Evolutionary conservation across 2,329 filamentous ascomycete species (phyloP), one percentile per base, ranked within the genome.

Genomic region (Helotiales sp.): DNA sequence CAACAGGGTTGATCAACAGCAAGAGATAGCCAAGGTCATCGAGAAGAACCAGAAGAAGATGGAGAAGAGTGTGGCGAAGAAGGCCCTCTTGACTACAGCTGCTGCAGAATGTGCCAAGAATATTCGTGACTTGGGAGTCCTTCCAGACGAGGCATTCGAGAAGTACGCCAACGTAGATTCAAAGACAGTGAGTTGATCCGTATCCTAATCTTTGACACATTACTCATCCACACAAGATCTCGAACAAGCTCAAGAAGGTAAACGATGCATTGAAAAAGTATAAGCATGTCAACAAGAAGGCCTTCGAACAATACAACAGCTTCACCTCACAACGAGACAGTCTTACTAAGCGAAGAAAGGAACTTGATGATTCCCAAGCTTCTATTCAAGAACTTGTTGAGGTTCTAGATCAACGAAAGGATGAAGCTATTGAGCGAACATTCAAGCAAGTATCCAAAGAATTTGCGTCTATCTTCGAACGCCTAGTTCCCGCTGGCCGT

Each of bases 281-380:
- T 77, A 91, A 92, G 55, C 91, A 97, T 69, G 93, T 99, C 76
- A 99, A 99, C 83, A 99, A 98, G 78, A 98, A 99, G 77, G 95
- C 95, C 0, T 96, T 98, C 71, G 96, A 99, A 75, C 95, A 99
- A 73, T 99, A 98, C 78, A 96, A 93, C 77, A 96, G 88, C 76
- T 99, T 98, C 73, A 97, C 93, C 7, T 89, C 87, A 51, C 91
- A 97, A 74, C 89, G 96, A 57, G 93, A 96, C 61, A 88, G 89
- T 22, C 81, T 99, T 17, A 89, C 90, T 50, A 89, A 90, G 69
- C 89, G 95, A 65, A 86, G 93, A 50, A 84, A 88, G 67, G 95
- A 98, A 72, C 85, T 99, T 10, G 91, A 96, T 67, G 87, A 86
- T 13, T 93, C 90, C 2, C 91, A 96, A 66, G 81, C 80, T 33